These are phyloP conservation scores for Trametes sp. DNA, from an alignment of 1,284 basidiomycete genomes.

Conservation along the genomic window DNA sequence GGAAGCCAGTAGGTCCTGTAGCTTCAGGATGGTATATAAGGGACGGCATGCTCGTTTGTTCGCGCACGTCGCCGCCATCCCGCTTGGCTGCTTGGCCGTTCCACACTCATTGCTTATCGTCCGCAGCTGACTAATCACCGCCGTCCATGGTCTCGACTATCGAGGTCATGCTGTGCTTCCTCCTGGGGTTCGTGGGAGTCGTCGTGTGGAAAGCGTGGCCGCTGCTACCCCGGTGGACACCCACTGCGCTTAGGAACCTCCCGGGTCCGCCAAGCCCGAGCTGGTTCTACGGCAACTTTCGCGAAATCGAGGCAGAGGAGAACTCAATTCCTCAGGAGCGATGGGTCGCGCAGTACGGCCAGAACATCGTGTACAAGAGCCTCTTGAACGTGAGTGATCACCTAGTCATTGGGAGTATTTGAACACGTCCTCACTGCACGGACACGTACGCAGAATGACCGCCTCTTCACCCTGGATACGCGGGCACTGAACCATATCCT, in stretches of 20 bases:
- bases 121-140: background rate
- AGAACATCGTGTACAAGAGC: constrained; percentile 23
- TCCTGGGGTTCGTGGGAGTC: background rate
- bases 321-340: constrained; percentile 24
- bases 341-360: constrained; percentile 28
- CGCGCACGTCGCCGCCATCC: background rate
- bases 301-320: constrained; percentile 18
- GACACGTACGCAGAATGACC: constrained; percentile 10
- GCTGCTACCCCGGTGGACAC: constrained; percentile 32
- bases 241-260: constrained; percentile 53
- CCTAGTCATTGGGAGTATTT: background rate
- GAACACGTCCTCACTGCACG: too few relatives aligned
- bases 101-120: background rate
- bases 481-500: constrained; percentile 49
- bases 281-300: constrained; percentile 57
- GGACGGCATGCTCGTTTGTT: background rate
- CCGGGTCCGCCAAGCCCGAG: constrained; percentile 58
- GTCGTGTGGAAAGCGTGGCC: constrained; percentile 2
- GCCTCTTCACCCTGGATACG: constrained; percentile 43
- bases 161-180: background rate
- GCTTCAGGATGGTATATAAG: background rate
- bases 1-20: background rate
- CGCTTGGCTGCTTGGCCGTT: too few relatives aligned
- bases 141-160: background rate
- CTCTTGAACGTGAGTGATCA: constrained; percentile 18